These are phyloP conservation scores for Alternaria gansuensis DNA, from an alignment of 2,329 filamentous ascomycete genomes.

Conservation along the genomic window DNA sequence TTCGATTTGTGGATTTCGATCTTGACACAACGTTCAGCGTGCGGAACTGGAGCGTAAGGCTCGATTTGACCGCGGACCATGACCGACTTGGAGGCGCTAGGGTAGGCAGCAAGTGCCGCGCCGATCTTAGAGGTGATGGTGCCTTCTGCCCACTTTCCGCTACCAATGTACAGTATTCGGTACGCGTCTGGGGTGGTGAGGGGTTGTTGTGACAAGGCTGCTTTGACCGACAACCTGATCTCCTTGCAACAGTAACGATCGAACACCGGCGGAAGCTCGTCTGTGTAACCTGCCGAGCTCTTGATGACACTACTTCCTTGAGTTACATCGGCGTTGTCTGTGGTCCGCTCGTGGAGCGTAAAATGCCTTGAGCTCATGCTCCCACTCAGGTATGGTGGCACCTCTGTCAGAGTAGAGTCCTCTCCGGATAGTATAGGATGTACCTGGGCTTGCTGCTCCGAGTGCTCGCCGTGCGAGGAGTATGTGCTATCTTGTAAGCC, in stretches of 20 bases:
- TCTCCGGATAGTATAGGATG: conserved; percentile 30
- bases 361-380: conserved; percentile 34
- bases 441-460: conserved; percentile 29
- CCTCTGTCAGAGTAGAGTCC: conserved; percentile 46
- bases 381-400: conserved; percentile 34
- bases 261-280: conserved; percentile 38
- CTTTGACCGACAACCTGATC: conserved; percentile 42
- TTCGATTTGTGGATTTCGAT: conserved; percentile 24
- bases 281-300: conserved; percentile 34
- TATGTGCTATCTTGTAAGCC: conserved; percentile 32
- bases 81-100: conserved; percentile 46
- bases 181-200: conserved; percentile 42
- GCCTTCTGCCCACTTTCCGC: conserved; percentile 43
- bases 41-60: conserved; percentile 41
- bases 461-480: conserved; percentile 30
- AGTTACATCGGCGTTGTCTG: conserved; percentile 20
- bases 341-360: conserved; percentile 38
- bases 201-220: conserved; percentile 37
- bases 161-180: conserved; percentile 48
- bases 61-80: conserved; percentile 49
- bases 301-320: conserved; percentile 36
- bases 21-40: conserved; percentile 40
- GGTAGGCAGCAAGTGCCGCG: conserved; percentile 44
- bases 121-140: conserved; percentile 43
- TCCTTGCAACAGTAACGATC: conserved; percentile 38